Conservation (phyloP, 225 moss, liverwort and hornwort genomes). For the Neckera pumila region DNA sequence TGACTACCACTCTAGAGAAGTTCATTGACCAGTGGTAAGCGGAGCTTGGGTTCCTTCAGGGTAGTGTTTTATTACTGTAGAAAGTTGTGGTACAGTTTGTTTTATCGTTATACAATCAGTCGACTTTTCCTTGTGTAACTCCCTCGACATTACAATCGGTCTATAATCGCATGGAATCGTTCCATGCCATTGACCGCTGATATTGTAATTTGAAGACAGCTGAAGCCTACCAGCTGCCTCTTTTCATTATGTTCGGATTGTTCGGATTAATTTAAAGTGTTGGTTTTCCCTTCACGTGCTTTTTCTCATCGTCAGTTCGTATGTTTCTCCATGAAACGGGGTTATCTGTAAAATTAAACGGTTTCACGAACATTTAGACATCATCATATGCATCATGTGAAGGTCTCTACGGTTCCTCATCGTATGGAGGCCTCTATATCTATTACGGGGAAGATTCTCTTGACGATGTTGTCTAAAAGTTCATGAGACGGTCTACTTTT, state of each 20-base stretch:
- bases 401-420: background rate
- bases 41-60: background rate
- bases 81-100: background rate
- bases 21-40: slow-evolving; percentile 62
- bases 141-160: background rate
- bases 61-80: background rate
- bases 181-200: background rate
- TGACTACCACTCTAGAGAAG: slow-evolving; percentile 73
- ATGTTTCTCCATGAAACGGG: background rate
- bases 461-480: background rate
- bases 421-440: background rate
- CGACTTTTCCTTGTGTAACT: background rate
- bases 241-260: background rate
- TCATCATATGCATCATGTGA: background rate
- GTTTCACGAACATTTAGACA: background rate
- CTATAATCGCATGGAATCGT: background rate
- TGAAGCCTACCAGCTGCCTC: background rate
- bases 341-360: background rate
- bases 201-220: background rate
- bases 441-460: background rate
- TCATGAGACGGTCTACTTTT: background rate
- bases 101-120: background rate
- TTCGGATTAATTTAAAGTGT: background rate
- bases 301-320: background rate
- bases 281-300: background rate